Conservation (phyloP, 441 rosid genomes). For the Euphorbia schlechtendalii region DNA sequence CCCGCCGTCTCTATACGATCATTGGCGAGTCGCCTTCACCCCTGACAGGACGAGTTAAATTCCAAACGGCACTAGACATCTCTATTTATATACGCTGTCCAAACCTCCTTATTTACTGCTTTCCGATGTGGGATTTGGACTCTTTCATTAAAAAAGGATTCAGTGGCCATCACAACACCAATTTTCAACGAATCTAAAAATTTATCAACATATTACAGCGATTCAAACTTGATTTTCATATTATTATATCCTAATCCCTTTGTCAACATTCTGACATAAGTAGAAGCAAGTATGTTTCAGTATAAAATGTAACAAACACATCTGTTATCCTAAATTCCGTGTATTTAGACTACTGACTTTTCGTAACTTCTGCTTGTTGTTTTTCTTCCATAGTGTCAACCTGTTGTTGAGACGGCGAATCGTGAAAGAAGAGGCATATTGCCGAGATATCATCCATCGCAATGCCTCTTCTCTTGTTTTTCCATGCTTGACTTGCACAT, state of each 20-base stretch:
- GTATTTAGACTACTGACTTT: neutral
- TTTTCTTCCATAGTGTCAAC: slow-evolving; percentile 7
- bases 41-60: slow-evolving; percentile 54
- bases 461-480: slow-evolving; percentile 51
- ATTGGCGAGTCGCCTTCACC: slow-evolving; percentile 68
- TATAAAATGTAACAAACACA: neutral
- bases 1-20: slow-evolving; percentile 75
- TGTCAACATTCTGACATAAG: no score
- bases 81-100: neutral
- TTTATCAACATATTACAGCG: no score
- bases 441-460: slow-evolving; percentile 89
- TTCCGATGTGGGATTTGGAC: slow-evolving; percentile 14
- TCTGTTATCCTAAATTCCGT: neutral
- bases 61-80: rapidly evolving
- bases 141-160: no score
- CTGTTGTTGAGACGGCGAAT: slow-evolving; percentile 7
- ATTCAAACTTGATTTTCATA: no score
- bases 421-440: slow-evolving; percentile 72
- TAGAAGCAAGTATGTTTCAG: neutral
- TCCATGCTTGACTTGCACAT: slow-evolving; percentile 64
- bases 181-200: no score
- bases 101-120: neutral
- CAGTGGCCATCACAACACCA: no score
- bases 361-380: neutral
- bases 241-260: no score